phyloP scores from a whole-genome alignment of 805 yeast genomes.

The Spathaspora passalidarum region DNA sequence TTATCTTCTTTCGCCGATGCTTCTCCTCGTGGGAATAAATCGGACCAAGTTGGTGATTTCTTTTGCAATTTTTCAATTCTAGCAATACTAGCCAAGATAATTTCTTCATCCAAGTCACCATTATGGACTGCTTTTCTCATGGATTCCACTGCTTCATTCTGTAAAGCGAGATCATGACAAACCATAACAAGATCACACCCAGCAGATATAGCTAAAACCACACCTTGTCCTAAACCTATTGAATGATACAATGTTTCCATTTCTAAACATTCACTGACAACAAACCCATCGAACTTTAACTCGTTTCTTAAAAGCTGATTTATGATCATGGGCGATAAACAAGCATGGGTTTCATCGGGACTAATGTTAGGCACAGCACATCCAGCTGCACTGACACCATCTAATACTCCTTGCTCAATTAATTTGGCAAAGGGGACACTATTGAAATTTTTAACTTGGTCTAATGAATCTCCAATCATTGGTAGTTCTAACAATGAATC shows the following conservation, averaged over 20 bases:
- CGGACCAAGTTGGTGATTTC: conserved; percentile 43
- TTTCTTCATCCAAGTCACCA: conserved; percentile 43
- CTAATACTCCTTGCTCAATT: conserved; percentile 44
- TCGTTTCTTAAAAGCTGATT: conserved; percentile 50
- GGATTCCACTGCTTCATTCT: conserved; percentile 52
- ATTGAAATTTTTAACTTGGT: conserved; percentile 49
- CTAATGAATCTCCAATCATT: conserved; percentile 53
- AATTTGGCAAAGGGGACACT: conserved; percentile 50
- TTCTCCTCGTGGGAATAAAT: conserved; percentile 36
- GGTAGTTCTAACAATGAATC: conserved; percentile 57
- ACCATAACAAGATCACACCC: conserved; percentile 65
- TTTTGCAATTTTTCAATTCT: conserved; percentile 45
- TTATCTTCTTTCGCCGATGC: conserved; percentile 20
- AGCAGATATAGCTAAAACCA: conserved; percentile 57
- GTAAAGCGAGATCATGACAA: conserved; percentile 53
- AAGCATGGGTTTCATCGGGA: conserved; percentile 61
- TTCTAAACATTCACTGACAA: conserved; percentile 58
- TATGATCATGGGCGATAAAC: conserved; percentile 52
- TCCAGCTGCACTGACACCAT: conserved; percentile 59
- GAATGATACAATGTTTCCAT: conserved; percentile 61
- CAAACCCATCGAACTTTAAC: conserved; percentile 53
- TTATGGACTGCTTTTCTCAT: conserved; percentile 35
- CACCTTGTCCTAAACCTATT: conserved; percentile 68
- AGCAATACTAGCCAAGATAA: conserved; percentile 34
- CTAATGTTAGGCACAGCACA: conserved; percentile 62